Evolutionary conservation across 345 rosid species (phyloP), one percentile per base, ranked within the genome.

Genomic region (Lepidium africanum): DNA sequence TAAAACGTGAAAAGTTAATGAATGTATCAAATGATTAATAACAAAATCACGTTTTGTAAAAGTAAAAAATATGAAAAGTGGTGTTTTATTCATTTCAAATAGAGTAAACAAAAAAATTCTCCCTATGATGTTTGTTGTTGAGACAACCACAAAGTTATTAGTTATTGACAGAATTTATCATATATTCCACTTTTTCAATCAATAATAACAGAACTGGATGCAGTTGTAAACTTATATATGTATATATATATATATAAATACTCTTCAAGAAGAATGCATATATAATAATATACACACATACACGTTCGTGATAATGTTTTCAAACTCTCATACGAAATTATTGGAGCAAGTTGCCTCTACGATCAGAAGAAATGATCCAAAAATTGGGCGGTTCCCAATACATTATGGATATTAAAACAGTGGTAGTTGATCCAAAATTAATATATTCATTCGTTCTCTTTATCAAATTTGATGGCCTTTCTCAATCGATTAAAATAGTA

Each of bases 291-390:
- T 48, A 59, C 21, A n/a, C 50, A 47, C 15, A 68, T 23, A 21
- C n/a, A 46, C 25, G 46, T 9, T 30, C 42, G 10, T 38, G 67
- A 70, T 70, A 70, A 70, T 50, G 37, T 70, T 49, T 69, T 49
- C 37, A 59, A 59, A 30, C 45, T 50, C 14, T 30, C 17, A 2
- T 27, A 50, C 17, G 43, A 40, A 70, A 70, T 70, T 49, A 70
- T 70, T 70, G 67, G 52, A 50, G 60, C 74, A 70, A 51, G 68
- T 70, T 70, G 75, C 54, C 15, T 41, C 15, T 33, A 41, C 47
- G 47, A 41, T 60, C 37, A 37, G 17, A 10, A 45, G 10, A 41
- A 41, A 27, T 52, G 75, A 52, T 46, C 35, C 60, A 59, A 39
- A 23, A 69, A 59, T 49, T 69, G 54, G 27, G 61, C 38, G 16